phyloP scores from a whole-genome alignment of 2,329 filamentous ascomycete species.

The Balansia obtecta region DNA sequence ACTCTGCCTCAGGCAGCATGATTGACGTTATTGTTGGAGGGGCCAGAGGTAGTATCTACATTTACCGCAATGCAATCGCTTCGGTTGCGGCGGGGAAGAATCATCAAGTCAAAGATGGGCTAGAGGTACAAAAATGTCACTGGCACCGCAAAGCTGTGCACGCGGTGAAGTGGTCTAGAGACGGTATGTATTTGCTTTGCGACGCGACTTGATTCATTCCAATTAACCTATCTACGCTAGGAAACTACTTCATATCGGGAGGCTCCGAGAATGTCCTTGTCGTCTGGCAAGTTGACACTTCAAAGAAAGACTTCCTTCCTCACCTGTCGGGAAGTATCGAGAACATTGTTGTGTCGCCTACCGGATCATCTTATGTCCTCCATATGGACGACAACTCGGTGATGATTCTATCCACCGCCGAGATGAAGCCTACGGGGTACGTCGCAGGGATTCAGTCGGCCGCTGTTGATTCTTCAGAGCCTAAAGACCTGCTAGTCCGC shows the following conservation, averaged over 20 bases:
- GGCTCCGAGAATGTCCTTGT: constrained; percentile 82
- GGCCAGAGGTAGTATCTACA: constrained; percentile 60
- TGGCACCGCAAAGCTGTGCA: constrained; percentile 85
- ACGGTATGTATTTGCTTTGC: constrained; percentile 46
- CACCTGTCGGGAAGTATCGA: constrained; percentile 79
- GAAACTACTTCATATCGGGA: constrained; percentile 88
- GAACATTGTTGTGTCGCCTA: constrained; percentile 68
- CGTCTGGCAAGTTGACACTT: constrained; percentile 86
- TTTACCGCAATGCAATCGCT: constrained; percentile 65
- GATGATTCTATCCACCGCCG: constrained; percentile 81
- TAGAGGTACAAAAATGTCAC: constrained; percentile 58
- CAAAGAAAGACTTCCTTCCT: constrained; percentile 71
- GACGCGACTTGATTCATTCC: too few species aligned
- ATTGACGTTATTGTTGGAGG: constrained; percentile 73
- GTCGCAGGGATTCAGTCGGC: constrained; percentile 69
- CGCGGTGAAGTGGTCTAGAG: constrained; percentile 79
- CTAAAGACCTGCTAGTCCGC: constrained; percentile 39
- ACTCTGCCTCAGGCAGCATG: constrained; percentile 20
- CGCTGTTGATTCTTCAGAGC: constrained; percentile 34
- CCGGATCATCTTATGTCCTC: constrained; percentile 69
- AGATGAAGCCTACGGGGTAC: constrained; percentile 73
- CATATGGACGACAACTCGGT: constrained; percentile 85
- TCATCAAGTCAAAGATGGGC: constrained; percentile 31
- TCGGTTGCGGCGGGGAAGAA: constrained; percentile 35
- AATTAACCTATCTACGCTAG: constrained; percentile 27